phyloP scores from a whole-genome alignment of 345 rosid genomes.

The Crucihimalaya himalaica region DNA sequence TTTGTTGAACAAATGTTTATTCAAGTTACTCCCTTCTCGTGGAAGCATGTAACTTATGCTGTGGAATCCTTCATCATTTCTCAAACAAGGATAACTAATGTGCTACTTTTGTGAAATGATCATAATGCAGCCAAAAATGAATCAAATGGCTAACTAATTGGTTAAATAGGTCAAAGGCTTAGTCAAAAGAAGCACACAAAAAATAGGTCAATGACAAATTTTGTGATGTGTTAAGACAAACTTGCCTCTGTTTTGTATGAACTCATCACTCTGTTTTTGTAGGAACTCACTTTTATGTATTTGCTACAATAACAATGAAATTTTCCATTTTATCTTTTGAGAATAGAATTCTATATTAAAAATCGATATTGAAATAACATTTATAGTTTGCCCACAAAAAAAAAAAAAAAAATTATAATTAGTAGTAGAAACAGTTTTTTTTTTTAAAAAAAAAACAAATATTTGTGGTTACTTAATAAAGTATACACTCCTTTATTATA shows the following conservation, averaged over 20 bases:
- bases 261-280: neutral
- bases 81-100: neutral
- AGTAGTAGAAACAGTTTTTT: neutral
- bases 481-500: neutral
- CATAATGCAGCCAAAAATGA: neutral
- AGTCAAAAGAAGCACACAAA: neutral
- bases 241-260: neutral
- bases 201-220: neutral
- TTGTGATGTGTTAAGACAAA: neutral
- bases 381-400: too few relatives aligned
- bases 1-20: slow-evolving; percentile 25
- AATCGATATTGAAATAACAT: neutral
- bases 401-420: too few relatives aligned
- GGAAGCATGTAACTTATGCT: slow-evolving; percentile 1
- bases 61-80: neutral
- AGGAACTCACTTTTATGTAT: neutral
- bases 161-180: neutral
- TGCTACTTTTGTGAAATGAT: neutral
- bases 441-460: neutral
- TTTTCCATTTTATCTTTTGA: neutral
- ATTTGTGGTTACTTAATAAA: neutral
- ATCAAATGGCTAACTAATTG: neutral
- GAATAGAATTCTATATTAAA: neutral
- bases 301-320: neutral
- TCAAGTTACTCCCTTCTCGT: slow-evolving; percentile 25